Percentiles rank a stretch among this genome's conserved stretches.
phyloP scores from a whole-genome alignment of 352 stramenopile species.

The Globisporangium cystogenes region DNA sequence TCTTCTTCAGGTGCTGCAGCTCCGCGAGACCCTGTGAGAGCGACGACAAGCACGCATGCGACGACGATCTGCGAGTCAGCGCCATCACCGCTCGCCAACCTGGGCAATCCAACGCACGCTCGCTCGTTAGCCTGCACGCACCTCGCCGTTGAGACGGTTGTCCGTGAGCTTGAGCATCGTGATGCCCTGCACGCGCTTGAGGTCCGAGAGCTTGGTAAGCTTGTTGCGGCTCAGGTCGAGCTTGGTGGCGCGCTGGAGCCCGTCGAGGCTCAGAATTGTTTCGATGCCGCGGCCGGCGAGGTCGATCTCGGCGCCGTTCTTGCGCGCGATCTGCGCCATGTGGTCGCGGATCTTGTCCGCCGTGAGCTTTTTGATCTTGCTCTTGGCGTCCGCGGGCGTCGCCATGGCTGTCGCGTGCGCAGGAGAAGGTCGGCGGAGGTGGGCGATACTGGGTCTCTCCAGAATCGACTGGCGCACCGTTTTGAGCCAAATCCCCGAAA shows the following conservation, averaged over 20 bases:
- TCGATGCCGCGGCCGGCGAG: slow-evolving; percentile 73
- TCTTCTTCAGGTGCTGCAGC: slow-evolving; percentile 72
- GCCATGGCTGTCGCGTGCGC: neutral
- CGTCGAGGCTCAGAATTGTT: slow-evolving; percentile 69
- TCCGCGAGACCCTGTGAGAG: slow-evolving; percentile 38
- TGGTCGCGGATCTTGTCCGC: slow-evolving; percentile 67
- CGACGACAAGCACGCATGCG: neutral
- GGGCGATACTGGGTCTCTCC: too few species aligned
- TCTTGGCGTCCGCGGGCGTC: slow-evolving; percentile 25
- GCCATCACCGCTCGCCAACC: too few species aligned
- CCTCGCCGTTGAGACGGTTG: slow-evolving; percentile 73
- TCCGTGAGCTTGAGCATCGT: slow-evolving; percentile 80
- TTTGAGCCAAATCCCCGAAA: neutral
- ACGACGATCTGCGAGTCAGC: neutral
- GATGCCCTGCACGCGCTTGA: slow-evolving; percentile 48
- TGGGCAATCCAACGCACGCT: too few species aligned
- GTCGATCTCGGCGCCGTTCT: slow-evolving; percentile 49
- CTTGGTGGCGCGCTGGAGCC: slow-evolving; percentile 55
- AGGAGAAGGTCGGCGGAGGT: too few species aligned
- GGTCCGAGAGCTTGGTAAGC: slow-evolving; percentile 71
- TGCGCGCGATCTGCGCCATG: slow-evolving; percentile 35
- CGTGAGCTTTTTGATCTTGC: slow-evolving; percentile 87
- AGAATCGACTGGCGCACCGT: neutral
- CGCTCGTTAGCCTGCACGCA: too few species aligned
- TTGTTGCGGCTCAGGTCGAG: slow-evolving; percentile 84